A percentile compares a stretch with the other conserved stretches of the same genome.
These are phyloP conservation scores for Ogataea salicorniae DNA, from an alignment of 805 yeast species.

Conservation along the genomic window DNA sequence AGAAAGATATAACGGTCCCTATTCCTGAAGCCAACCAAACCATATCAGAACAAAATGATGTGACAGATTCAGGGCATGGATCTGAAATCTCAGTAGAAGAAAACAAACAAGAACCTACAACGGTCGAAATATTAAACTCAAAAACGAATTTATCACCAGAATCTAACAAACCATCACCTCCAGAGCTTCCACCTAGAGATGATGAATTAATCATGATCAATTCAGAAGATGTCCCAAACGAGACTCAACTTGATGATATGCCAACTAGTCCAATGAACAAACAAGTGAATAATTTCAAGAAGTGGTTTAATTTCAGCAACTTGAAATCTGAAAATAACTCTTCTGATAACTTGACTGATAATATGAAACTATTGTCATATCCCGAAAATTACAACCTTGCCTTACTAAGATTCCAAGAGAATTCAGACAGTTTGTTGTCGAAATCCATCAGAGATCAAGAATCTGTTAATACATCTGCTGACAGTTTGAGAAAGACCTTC, in stretches of 20 bases:
- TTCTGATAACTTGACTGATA: slow-evolving; percentile 14
- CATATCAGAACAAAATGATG: too few relatives aligned
- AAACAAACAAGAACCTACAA: too few relatives aligned
- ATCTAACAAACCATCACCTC: slow-evolving; percentile 12
- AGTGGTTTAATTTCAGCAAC: slow-evolving; percentile 28
- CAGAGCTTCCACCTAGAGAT: slow-evolving; percentile 33
- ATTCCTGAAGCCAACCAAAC: too few relatives aligned
- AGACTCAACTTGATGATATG: neutral
- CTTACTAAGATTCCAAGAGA: slow-evolving; percentile 52
- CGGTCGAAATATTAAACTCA: too few relatives aligned
- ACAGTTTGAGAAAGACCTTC: slow-evolving; percentile 37
- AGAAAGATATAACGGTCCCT: too few relatives aligned
- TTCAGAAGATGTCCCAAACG: slow-evolving; percentile 5
- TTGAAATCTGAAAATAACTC: slow-evolving; percentile 23
- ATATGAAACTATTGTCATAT: slow-evolving; percentile 18
- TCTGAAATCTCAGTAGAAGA: too few relatives aligned
- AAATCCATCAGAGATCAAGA: slow-evolving; percentile 50
- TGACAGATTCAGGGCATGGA: too few relatives aligned
- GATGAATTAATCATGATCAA: slow-evolving; percentile 10
- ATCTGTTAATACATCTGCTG: slow-evolving; percentile 43
- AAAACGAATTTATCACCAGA: too few relatives aligned
- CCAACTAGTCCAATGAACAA: slow-evolving; percentile 1
- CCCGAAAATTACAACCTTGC: slow-evolving; percentile 53
- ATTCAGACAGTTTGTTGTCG: slow-evolving; percentile 44
- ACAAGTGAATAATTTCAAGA: slow-evolving; percentile 10